Evolutionary conservation across 2,329 filamentous ascomycete genomes (phyloP).

Genomic region (Penicillium sp.): DNA sequence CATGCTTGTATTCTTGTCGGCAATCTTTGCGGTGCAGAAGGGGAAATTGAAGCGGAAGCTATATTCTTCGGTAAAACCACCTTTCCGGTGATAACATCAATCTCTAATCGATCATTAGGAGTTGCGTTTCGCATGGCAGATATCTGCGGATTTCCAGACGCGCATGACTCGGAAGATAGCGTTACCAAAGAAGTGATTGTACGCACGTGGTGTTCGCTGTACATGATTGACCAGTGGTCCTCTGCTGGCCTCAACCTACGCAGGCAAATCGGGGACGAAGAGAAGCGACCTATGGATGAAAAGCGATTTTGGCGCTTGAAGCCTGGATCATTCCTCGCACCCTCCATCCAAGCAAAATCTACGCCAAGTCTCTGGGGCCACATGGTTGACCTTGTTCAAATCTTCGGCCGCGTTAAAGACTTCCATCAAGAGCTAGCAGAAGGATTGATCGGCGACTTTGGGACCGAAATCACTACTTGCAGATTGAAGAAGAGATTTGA

Average conservation of each 20-base stretch:
- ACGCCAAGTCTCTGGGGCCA: conserved; percentile 35
- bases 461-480: background rate
- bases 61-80: conserved; percentile 29
- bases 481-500: conserved; percentile 10
- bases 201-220: conserved; percentile 34
- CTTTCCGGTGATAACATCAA: background rate
- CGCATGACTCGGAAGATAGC: conserved; percentile 3
- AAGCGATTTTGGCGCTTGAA: conserved; percentile 20
- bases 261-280: conserved; percentile 26
- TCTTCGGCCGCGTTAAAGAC: conserved; percentile 36
- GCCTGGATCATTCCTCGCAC: background rate
- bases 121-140: conserved; percentile 8
- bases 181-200: conserved; percentile 25
- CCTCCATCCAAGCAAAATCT: background rate
- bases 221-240: conserved; percentile 32
- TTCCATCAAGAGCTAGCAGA: conserved; percentile 29
- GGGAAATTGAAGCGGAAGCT: conserved; percentile 25
- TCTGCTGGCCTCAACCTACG: conserved; percentile 30
- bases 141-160: conserved; percentile 1
- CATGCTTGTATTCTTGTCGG: conserved; percentile 35
- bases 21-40: conserved; percentile 24
- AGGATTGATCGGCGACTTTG: conserved; percentile 7
- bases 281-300: conserved; percentile 29
- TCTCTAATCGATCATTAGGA: background rate
- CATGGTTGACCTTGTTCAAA: conserved; percentile 32